phyloP scores from a whole-genome alignment of 208 protist genomes.

The Trypanosoma congolense region DNA sequence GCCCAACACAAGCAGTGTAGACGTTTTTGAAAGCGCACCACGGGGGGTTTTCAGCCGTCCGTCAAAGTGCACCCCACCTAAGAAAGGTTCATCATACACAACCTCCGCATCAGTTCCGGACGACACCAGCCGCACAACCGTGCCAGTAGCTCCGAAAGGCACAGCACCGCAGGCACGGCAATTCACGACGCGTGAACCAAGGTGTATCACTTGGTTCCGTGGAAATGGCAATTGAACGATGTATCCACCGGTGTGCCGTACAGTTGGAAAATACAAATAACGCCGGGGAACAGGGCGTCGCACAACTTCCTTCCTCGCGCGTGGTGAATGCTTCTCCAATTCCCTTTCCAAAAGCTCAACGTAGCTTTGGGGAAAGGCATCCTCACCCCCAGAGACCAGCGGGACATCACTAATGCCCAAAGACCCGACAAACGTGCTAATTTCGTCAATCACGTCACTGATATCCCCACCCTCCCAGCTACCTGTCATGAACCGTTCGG shows the following conservation, averaged over 20 bases:
- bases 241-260: conserved; percentile 51
- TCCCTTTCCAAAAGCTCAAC: conserved; percentile 60
- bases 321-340: conserved; percentile 33
- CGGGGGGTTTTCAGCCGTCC: conserved; percentile 63
- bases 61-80: conserved; percentile 66
- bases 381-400: conserved; percentile 71
- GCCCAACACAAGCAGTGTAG: conserved; percentile 68
- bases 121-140: conserved; percentile 78
- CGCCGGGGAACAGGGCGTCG: conserved; percentile 42
- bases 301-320: conserved; percentile 32
- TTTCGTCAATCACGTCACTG: conserved; percentile 68
- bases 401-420: conserved; percentile 53
- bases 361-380: conserved; percentile 50
- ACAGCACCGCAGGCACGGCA: conserved; percentile 67
- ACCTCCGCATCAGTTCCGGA: conserved; percentile 77
- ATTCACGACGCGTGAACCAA: conserved; percentile 83
- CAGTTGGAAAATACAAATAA: conserved; percentile 80
- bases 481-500: conserved; percentile 67
- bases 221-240: conserved; percentile 72
- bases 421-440: conserved; percentile 55
- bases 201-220: conserved; percentile 55
- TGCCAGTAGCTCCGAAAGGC: conserved; percentile 78
- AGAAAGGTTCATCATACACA: conserved; percentile 83
- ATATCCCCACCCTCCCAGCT: conserved; percentile 51
- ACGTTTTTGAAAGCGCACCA: conserved; percentile 66